Evolutionary conservation across 345 rosid species (phyloP), one percentile per base, ranked within the genome.

Genomic region (Adansonia digitata): DNA sequence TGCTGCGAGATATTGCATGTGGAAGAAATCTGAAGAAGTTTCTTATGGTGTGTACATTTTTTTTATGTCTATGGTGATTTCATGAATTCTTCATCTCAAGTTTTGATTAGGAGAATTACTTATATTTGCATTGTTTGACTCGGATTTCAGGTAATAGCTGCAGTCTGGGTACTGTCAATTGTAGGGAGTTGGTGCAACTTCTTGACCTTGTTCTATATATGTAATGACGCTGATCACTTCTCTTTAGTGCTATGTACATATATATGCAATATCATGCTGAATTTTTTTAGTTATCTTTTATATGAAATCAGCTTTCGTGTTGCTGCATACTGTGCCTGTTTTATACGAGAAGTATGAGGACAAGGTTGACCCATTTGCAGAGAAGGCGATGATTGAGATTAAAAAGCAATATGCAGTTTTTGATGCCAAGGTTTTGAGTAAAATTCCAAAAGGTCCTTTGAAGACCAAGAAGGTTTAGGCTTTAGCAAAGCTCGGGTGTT

Each of bases 271-370:
- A 14, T 1, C 35, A 13, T 34, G 18, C 69, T 79, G 18, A 70
- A 5, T 20, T 43, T 20, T 43, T 31, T 10, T 29, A 51, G 76
- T 48, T 11, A 11, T 5, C 53, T 10, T 31, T 66, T 9, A 43
- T 62, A 27, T 74, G 51, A 65, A 40, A 60, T 79, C 98, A 91
- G 97, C 75, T 35, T 90, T 91, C 68, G 80, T 89, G 55, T 66
- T 88, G 80, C 82, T 90, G 80, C 88, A 90, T 82, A 88, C 92
- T 1, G 84, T 93, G 65, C 97, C 94, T 15, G 86, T 86, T 66
- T 65, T 93, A 14, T 93, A 93, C 65, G 97, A 93, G 83, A 93
- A 88, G 88, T 90, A 78, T n/a, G 98, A 91, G 79, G 88, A 91
- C 82, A 91, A 90, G 73, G 80, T 93, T 74, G 98, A 93, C 78